Evolutionary conservation across 1,284 basidiomycete species (phyloP).

Genomic region (Ustilago loliicola): DNA sequence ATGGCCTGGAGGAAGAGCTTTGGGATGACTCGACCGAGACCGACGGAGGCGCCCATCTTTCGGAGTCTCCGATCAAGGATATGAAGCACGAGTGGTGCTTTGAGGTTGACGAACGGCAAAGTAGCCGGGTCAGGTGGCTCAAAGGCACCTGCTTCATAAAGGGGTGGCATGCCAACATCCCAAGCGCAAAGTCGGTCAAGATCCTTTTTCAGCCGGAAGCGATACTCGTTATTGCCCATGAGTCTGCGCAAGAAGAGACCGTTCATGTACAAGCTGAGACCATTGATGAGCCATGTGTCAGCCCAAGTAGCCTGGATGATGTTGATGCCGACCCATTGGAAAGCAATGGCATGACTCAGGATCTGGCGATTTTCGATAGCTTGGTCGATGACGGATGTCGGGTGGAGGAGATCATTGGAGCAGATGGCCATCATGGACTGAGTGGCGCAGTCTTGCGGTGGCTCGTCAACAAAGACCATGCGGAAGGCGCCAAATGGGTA

Average conservation of each 20-base stretch:
- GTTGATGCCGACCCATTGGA: conserved; percentile 97
- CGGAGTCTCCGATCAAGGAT: conserved; percentile 93
- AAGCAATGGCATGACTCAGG: conserved; percentile 84
- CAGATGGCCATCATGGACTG: conserved; percentile 86
- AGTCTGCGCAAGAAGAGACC: conserved; percentile 88
- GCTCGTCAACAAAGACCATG: conserved; percentile 92
- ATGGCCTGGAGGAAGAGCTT: conserved; percentile 95
- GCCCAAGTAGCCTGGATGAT: conserved; percentile 94
- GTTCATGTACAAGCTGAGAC: conserved; percentile 89
- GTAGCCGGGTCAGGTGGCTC: conserved; percentile 75
- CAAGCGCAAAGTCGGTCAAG: conserved; percentile 91
- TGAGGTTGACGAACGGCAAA: conserved; percentile 86
- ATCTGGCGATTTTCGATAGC: conserved; percentile 89
- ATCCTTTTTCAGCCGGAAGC: conserved; percentile 94
- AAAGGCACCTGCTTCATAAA: conserved; percentile 86
- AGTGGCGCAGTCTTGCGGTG: conserved; percentile 78
- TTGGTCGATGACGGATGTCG: conserved; percentile 91
- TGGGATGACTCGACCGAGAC: conserved; percentile 92
- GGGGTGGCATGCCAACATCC: conserved; percentile 90
- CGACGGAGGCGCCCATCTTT: conserved; percentile 94
- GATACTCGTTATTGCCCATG: conserved; percentile 96
- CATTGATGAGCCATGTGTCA: conserved; percentile 95
- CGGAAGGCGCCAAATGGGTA: conserved; percentile 95
- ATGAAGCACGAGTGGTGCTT: conserved; percentile 93
- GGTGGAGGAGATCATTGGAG: conserved; percentile 86